Base-by-base conservation (phyloP, 163 green algal genomes). In the Trebouxiophyceae sp. region DNA sequence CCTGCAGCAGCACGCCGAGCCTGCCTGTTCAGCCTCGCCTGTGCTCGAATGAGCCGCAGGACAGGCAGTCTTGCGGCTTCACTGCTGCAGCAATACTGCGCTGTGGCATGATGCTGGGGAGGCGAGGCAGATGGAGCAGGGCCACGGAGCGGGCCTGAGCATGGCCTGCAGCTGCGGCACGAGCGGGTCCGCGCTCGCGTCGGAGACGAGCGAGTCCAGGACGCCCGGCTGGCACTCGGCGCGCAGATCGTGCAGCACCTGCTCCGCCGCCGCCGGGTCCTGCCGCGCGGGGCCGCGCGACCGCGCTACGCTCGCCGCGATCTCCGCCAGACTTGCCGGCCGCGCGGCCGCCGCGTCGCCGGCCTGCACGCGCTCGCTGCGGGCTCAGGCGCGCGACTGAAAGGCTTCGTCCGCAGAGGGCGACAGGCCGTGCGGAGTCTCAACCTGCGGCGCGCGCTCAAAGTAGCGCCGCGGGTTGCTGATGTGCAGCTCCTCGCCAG, bases 401-500 rank as follows among this genome's bases (percentile, higher is more conserved):
- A n/a, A n/a, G n/a, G n/a, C n/a, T n/a, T n/a, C 23, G 20, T 3
- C 32, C 7, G 24, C 45, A 54, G 29, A 20, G 5, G 30, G 58
- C 7, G 22, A 26, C 24, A 19, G 45, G 32, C 6, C 6, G 16
- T 58, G 45, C 28, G 27, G 45, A 26, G 23, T 58, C 23, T 33
- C 1, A 12, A 5, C 62, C 19, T 20, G 27, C 6, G 32, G 26
- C 30, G 54, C 60, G 22, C 45, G 44, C 7, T 77, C 68, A 69
- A 77, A 80, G 60, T 73, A 80, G 1, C 65, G 65, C 0, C 70
- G 59, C 0, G 73, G 73, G 34, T 80, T 69, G 32, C 56, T 44
- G 45, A 73, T 73, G 44, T 67, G 59, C 33, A 73, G 67, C 32
- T 45, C 31, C 5, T 45, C 54, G 34, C 54, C 65, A 4, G 62